Conservation (phyloP, 352 stramenopile species). For the Phytophthora pini region DNA sequence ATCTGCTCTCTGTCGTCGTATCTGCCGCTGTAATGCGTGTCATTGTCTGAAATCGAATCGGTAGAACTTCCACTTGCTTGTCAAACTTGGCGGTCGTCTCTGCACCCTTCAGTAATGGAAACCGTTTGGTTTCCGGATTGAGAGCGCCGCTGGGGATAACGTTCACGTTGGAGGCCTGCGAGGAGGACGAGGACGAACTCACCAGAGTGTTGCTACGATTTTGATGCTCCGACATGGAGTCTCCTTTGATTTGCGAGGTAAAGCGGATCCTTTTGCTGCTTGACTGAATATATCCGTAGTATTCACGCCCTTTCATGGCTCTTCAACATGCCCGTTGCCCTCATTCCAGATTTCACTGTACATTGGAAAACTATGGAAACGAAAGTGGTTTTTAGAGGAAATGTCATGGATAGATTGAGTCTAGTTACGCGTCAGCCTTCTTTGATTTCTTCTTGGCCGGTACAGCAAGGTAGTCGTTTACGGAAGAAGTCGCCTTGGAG, state of each 20-base stretch:
- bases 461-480: conserved; percentile 75
- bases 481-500: conserved; percentile 34
- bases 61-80: conserved; percentile 32
- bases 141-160: conserved; percentile 1
- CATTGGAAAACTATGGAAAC: neutral
- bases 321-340: conserved; percentile 10
- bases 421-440: conserved; percentile 37
- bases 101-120: conserved; percentile 5
- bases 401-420: conserved; percentile 23
- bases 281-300: conserved; percentile 15
- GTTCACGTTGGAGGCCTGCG: conserved; percentile 2
- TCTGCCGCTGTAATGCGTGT: conserved; percentile 18
- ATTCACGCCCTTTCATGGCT: conserved; percentile 34
- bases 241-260: conserved; percentile 32
- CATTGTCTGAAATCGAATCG: conserved; percentile 26
- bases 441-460: conserved; percentile 64
- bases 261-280: conserved; percentile 22
- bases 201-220: conserved; percentile 1
- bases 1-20: neutral
- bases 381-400: conserved; percentile 9
- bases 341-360: no score
- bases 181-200: conserved; percentile 6
- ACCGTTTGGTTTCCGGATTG: conserved; percentile 6
- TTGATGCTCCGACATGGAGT: conserved; percentile 14
- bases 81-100: conserved; percentile 27